These are phyloP conservation scores for Carex pumila DNA, from an alignment of 176 grass and related monocot genomes.

Conservation along the genomic window DNA sequence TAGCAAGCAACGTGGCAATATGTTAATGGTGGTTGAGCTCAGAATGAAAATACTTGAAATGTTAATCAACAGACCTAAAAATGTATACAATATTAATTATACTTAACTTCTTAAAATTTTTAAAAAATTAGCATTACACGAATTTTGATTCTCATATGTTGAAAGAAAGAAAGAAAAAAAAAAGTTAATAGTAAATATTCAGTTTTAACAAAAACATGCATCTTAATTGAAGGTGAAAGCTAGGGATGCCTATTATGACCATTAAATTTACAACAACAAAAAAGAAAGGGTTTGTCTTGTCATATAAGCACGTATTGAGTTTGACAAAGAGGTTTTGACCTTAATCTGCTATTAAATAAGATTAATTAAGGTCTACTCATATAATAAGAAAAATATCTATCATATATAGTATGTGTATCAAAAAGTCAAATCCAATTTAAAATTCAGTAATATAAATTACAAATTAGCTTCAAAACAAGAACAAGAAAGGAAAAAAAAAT, in stretches of 20 bases:
- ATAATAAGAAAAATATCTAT: neutral
- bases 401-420: neutral
- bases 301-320: neutral
- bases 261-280: too few relatives aligned
- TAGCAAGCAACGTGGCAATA: too few relatives aligned
- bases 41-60: too few relatives aligned
- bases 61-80: too few relatives aligned
- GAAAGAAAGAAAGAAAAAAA: neutral
- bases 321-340: conserved; percentile 13
- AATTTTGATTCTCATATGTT: neutral
- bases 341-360: neutral
- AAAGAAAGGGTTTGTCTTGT: neutral
- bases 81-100: too few relatives aligned
- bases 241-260: neutral
- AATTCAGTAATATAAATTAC: neutral
- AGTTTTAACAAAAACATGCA: neutral
- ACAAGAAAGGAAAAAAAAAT: neutral
- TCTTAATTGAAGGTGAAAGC: neutral
- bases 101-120: too few relatives aligned
- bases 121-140: neutral
- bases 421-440: neutral
- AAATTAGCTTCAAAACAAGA: neutral
- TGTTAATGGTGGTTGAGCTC: too few relatives aligned
- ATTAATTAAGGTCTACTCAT: neutral
- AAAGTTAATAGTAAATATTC: too few relatives aligned